phyloP scores from a whole-genome alignment of 139 green algal species.

The Tetradesmus obliquus region DNA sequence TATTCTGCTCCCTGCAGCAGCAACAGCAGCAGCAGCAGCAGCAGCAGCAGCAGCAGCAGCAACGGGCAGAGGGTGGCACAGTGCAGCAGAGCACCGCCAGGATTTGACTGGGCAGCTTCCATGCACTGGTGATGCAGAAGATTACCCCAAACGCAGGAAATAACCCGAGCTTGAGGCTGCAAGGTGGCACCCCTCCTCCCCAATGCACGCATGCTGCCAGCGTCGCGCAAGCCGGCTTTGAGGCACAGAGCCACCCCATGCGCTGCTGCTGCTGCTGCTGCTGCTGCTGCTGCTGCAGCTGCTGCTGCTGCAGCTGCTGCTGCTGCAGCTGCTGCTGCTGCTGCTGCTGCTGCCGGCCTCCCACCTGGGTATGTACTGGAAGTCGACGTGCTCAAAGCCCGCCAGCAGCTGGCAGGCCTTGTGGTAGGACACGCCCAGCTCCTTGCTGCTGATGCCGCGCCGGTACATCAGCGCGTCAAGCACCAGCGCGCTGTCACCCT shows the following conservation, averaged over 20 bases:
- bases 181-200: no score
- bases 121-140: neutral
- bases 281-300: no score
- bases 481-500: conserved; percentile 30
- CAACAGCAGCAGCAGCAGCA: neutral
- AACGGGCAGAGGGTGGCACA: neutral
- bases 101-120: neutral
- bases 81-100: neutral
- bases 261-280: no score
- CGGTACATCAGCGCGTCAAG: conserved; percentile 17
- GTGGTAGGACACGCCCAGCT: neutral
- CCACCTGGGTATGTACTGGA: conserved; percentile 34
- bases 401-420: conserved; percentile 6
- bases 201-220: no score
- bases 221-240: no score
- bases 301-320: no score
- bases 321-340: no score
- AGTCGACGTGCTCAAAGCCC: conserved; percentile 40
- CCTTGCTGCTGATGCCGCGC: neutral
- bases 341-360: neutral
- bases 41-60: neutral
- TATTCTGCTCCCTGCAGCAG: conserved; percentile 32
- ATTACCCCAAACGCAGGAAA: neutral
- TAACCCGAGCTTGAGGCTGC: no score
- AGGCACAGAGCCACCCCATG: no score